A percentile compares a stretch with the other conserved stretches of the same genome.
Conservation (phyloP, 2,329 filamentous ascomycete species). For the Microcyclosporella mali region DNA sequence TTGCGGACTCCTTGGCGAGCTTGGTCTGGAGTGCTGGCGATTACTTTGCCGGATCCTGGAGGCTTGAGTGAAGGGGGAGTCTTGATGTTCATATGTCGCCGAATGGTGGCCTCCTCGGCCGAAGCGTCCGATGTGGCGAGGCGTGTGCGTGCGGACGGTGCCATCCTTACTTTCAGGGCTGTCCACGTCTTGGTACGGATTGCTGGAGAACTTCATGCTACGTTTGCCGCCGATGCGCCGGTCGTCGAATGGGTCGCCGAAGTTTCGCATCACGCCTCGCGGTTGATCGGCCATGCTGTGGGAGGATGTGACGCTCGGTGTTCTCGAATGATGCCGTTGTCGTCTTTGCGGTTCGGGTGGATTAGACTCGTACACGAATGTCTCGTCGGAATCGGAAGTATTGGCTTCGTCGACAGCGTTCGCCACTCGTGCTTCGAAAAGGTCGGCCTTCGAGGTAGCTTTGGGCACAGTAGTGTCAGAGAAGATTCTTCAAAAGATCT, state of each 20-base stretch:
- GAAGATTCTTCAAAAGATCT: slow-evolving; percentile 18
- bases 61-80: slow-evolving; percentile 69
- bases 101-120: slow-evolving; percentile 65
- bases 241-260: slow-evolving; percentile 59
- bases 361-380: slow-evolving; percentile 98
- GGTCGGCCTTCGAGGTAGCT: slow-evolving; percentile 92
- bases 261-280: slow-evolving; percentile 52
- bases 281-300: slow-evolving; percentile 61
- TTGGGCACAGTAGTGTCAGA: slow-evolving; percentile 33
- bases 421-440: slow-evolving; percentile 95
- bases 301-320: slow-evolving; percentile 83
- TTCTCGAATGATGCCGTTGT: slow-evolving; percentile 84
- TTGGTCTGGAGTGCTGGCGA: slow-evolving; percentile 53
- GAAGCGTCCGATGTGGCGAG: slow-evolving; percentile 76
- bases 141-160: slow-evolving; percentile 53
- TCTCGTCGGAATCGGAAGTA: slow-evolving; percentile 95
- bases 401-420: slow-evolving; percentile 93
- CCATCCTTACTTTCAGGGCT: slow-evolving; percentile 37
- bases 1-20: slow-evolving; percentile 57
- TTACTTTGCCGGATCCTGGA: slow-evolving; percentile 56
- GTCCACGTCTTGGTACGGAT: slow-evolving; percentile 60
- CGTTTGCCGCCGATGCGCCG: slow-evolving; percentile 68
- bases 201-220: slow-evolving; percentile 93
- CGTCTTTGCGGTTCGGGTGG: slow-evolving; percentile 57
- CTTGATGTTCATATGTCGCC: slow-evolving; percentile 66